A percentile compares a stretch with the other conserved stretches of the same genome.
These are phyloP conservation scores for Hamamelis virginiana DNA, from an alignment of 164 flowering plant genomes.

Conservation along the genomic window DNA sequence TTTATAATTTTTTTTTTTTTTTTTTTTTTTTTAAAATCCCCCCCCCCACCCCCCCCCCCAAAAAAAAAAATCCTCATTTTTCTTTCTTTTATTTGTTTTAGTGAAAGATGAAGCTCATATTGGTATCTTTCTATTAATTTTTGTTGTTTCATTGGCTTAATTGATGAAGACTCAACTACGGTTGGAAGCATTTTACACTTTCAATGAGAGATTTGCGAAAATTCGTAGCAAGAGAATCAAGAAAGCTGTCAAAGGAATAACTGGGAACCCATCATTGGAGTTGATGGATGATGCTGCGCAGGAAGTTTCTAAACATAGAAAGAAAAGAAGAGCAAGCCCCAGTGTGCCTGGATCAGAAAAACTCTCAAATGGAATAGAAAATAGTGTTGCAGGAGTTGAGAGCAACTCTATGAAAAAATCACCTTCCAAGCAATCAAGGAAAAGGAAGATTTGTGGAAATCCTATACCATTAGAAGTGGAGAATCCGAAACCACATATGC, in stretches of 20 bases:
- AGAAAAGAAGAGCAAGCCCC: slow-evolving; percentile 28
- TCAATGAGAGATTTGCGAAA: slow-evolving; percentile 96
- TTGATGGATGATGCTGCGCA: slow-evolving; percentile 36
- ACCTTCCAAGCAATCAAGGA: slow-evolving; percentile 29
- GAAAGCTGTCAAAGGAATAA: slow-evolving; percentile 82
- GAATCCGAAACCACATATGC: slow-evolving; percentile 10
- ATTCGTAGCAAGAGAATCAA: slow-evolving; percentile 88
- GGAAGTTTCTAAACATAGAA: slow-evolving; percentile 31
- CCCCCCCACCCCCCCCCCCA: no score
- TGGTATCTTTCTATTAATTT: background rate
- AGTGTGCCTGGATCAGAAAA: slow-evolving; percentile 19
- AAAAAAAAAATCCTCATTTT: no score
- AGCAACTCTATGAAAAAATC: slow-evolving; percentile 17
- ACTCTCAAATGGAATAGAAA: slow-evolving; percentile 15
- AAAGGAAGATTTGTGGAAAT: slow-evolving; percentile 16
- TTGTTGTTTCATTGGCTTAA: slow-evolving; percentile 8
- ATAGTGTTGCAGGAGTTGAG: slow-evolving; percentile 16
- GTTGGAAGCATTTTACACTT: slow-evolving; percentile 90
- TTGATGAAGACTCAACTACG: slow-evolving; percentile 83
- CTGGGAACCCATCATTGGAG: slow-evolving; percentile 45
- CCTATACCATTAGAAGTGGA: slow-evolving; percentile 14
- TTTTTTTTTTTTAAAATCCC: no score
- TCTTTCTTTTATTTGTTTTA: no score
- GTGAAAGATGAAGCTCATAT: slow-evolving; percentile 1
- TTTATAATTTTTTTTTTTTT: no score